Percentiles rank a stretch among this genome's conserved stretches.
These are phyloP conservation scores for Brasenia schreberi DNA, from an alignment of 164 flowering plant species.

Conservation along the genomic window DNA sequence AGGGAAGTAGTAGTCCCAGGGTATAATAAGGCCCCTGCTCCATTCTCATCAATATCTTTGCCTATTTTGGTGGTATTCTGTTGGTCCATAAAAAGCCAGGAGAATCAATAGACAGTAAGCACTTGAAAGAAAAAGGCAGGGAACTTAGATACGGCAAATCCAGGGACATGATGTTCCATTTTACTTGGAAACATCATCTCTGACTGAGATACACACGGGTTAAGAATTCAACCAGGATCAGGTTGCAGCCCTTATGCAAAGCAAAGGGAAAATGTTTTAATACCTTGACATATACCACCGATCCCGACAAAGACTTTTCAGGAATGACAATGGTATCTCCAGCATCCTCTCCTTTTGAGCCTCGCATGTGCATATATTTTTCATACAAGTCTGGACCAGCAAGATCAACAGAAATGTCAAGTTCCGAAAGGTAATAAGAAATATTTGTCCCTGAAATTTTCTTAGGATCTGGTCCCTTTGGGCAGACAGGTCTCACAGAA, in stretches of 20 bases:
- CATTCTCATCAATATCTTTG: not conserved
- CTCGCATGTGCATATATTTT: constrained; percentile 29
- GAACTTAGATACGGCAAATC: too few relatives aligned
- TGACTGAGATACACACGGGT: too few relatives aligned
- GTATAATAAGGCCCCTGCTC: not conserved
- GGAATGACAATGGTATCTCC: constrained; percentile 4
- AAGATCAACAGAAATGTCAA: constrained; percentile 70
- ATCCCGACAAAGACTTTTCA: not conserved
- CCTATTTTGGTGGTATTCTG: not conserved
- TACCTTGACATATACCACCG: not conserved
- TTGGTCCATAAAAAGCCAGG: too few relatives aligned
- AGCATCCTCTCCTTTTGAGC: constrained; percentile 11
- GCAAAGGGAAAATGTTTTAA: not conserved
- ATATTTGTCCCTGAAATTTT: constrained; percentile 14
- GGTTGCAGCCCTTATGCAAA: too few relatives aligned
- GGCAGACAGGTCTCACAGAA: constrained; percentile 11
- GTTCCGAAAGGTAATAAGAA: constrained; percentile 49
- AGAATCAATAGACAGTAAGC: too few relatives aligned
- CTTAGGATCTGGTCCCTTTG: constrained; percentile 19
- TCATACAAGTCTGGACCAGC: constrained; percentile 38
- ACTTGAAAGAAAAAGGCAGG: too few relatives aligned
- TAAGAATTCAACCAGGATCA: too few relatives aligned
- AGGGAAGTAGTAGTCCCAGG: not conserved
- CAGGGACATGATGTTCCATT: too few relatives aligned
- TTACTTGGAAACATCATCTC: too few relatives aligned